Conservation (phyloP, 164 flowering plant genomes). For the Aristolochia contorta region DNA sequence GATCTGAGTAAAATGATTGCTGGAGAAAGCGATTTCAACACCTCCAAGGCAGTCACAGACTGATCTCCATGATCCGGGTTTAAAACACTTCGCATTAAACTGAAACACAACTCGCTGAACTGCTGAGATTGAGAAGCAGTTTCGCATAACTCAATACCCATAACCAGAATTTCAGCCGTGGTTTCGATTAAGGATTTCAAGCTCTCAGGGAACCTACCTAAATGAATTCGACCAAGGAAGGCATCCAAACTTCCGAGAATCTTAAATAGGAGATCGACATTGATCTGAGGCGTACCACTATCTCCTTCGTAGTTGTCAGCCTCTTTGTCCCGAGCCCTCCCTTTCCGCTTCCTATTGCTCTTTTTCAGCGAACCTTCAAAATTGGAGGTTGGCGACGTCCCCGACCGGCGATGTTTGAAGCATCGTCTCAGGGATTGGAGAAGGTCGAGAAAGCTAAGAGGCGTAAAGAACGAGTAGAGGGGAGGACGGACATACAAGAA, state of each 20-base stretch:
- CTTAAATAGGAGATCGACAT: conserved; percentile 26
- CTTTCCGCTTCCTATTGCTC: conserved; percentile 19
- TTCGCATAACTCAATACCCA: conserved; percentile 38
- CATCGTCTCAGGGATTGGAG: conserved; percentile 56
- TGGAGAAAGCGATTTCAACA: conserved; percentile 51
- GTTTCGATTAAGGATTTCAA: conserved; percentile 72
- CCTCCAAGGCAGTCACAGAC: conserved; percentile 46
- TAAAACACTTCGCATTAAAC: conserved; percentile 43
- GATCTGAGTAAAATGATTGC: conserved; percentile 49
- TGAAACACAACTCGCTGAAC: conserved; percentile 37
- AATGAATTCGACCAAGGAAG: conserved; percentile 48
- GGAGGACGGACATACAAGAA: conserved; percentile 55
- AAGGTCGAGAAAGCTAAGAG: conserved; percentile 61
- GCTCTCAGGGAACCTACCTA: conserved; percentile 72
- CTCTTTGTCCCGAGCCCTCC: conserved; percentile 2
- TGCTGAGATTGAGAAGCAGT: conserved; percentile 18
- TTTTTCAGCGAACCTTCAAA: not conserved
- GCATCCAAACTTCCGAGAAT: conserved; percentile 47
- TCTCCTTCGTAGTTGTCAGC: conserved; percentile 14
- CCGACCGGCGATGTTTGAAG: conserved; percentile 27
- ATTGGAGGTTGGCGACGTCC: conserved; percentile 1
- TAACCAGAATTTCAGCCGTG: conserved; percentile 46
- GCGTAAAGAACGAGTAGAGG: conserved; percentile 85
- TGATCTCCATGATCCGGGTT: conserved; percentile 66
- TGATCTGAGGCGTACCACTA: conserved; percentile 13